phyloP scores from a whole-genome alignment of 495 filamentous ascomycete species.

The Diplogelasinospora grovesii region DNA sequence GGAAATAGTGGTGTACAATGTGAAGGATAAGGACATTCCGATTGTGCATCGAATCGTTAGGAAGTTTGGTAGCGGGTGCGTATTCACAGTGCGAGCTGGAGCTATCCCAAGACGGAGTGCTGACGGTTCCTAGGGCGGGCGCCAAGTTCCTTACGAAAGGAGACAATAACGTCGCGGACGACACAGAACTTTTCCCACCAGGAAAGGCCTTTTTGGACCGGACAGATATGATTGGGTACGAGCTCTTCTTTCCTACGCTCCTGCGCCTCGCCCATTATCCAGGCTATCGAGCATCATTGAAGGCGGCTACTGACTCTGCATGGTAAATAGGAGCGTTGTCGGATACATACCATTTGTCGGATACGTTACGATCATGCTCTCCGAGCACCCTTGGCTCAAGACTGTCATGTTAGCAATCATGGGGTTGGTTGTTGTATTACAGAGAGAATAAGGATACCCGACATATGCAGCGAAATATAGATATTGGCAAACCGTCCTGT shows the following conservation, averaged over 20 bases:
- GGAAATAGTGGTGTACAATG: constrained; percentile 94
- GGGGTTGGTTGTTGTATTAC: constrained; percentile 89
- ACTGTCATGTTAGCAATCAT: constrained; percentile 88
- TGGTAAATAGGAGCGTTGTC: constrained; percentile 59
- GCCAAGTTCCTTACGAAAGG: constrained; percentile 87
- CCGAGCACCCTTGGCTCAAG: constrained; percentile 97
- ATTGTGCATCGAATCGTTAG: constrained; percentile 86
- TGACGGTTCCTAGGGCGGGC: constrained; percentile 25
- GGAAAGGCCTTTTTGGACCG: constrained; percentile 81
- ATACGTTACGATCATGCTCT: constrained; percentile 95
- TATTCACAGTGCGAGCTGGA: constrained; percentile 10
- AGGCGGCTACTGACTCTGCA: constrained; percentile 7
- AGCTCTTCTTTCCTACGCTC: background rate
- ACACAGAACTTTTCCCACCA: constrained; percentile 79
- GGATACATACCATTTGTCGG: constrained; percentile 95
- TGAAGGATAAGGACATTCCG: constrained; percentile 83
- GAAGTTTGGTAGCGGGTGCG: constrained; percentile 55
- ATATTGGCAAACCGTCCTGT: too few species aligned
- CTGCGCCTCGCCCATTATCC: background rate
- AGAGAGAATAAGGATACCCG: constrained; percentile 88
- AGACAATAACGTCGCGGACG: constrained; percentile 92
- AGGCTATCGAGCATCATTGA: too few species aligned
- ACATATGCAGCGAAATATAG: too few species aligned
- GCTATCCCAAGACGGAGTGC: background rate
- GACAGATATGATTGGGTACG: constrained; percentile 76